Percentiles rank a stretch among this genome's conserved stretches.
Conservation (phyloP, 495 filamentous ascomycete genomes). For the Pseudotulostoma volvatum region DNA sequence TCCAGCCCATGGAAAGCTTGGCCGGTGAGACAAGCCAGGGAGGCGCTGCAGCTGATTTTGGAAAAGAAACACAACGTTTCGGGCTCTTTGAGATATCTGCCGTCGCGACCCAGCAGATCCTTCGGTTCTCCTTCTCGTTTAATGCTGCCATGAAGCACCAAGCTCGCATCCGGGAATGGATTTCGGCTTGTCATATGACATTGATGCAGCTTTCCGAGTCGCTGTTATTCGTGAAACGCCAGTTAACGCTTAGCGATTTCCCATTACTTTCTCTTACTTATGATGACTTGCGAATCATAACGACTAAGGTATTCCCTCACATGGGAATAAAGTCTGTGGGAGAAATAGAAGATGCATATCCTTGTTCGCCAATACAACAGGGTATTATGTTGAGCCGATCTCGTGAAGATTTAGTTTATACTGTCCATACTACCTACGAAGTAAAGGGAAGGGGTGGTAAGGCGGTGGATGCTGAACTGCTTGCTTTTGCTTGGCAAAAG, state of each 20-base stretch:
- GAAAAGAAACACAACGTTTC: slow-evolving; percentile 37
- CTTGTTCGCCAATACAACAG: too few species aligned
- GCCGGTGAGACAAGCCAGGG: slow-evolving; percentile 29
- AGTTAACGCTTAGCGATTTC: slow-evolving; percentile 43
- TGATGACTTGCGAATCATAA: slow-evolving; percentile 34
- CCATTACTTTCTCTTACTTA: slow-evolving; percentile 47
- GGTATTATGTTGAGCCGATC: slow-evolving; percentile 46
- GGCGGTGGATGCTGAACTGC: slow-evolving; percentile 17
- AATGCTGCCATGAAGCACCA: slow-evolving; percentile 44
- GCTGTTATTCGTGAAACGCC: slow-evolving; percentile 30
- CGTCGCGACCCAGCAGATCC: slow-evolving; percentile 39
- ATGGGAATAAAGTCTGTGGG: slow-evolving; percentile 29
- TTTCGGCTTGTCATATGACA: slow-evolving; percentile 38
- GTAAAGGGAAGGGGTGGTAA: slow-evolving; percentile 20
- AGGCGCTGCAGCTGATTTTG: slow-evolving; percentile 41
- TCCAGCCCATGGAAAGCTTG: slow-evolving; percentile 39
- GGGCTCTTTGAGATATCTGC: slow-evolving; percentile 50
- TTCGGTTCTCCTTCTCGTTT: slow-evolving; percentile 49
- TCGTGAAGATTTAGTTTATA: slow-evolving; percentile 40
- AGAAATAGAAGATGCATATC: slow-evolving; percentile 45
- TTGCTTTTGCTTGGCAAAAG: slow-evolving; percentile 31
- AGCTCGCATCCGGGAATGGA: slow-evolving; percentile 39
- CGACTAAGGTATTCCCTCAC: slow-evolving; percentile 23
- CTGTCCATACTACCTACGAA: slow-evolving; percentile 44
- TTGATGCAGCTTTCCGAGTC: slow-evolving; percentile 33